Evolutionary conservation across 371 early-diverging fungal genomes (phyloP).

Genomic region (Dinochytrium kinnereticum): DNA sequence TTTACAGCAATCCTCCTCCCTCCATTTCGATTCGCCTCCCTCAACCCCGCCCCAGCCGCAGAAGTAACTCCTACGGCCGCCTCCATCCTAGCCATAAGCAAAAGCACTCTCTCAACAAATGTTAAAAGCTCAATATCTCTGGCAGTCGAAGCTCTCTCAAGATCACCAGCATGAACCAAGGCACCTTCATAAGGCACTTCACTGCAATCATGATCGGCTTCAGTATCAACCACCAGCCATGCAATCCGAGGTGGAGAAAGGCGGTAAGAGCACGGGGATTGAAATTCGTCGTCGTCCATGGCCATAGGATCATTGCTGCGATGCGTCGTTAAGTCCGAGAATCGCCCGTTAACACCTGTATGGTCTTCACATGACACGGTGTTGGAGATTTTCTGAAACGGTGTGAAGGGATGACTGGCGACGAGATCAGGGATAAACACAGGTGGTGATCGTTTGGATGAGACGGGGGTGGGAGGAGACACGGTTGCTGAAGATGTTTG

Average conservation of each 20-base stretch:
- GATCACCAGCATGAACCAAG: not conserved
- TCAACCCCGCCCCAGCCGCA: not conserved
- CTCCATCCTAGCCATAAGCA: constrained; percentile 12
- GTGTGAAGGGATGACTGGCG: not conserved
- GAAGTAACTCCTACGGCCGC: not conserved
- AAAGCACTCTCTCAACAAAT: not conserved
- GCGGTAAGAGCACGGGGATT: not conserved
- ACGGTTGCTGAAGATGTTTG: no score
- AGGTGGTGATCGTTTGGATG: constrained; percentile 1
- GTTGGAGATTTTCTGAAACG: not conserved
- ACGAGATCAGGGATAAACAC: constrained; percentile 7
- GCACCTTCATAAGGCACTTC: constrained; percentile 10
- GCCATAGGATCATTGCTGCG: no score
- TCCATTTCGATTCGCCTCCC: not conserved
- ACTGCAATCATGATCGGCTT: constrained; percentile 1
- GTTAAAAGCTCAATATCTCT: constrained; percentile 8
- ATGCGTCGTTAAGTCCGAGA: no score
- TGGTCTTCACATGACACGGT: not conserved
- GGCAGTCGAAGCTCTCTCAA: not conserved
- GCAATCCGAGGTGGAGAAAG: not conserved
- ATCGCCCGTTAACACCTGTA: not conserved
- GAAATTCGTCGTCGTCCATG: not conserved
- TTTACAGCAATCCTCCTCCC: constrained; percentile 4
- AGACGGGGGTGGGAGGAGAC: no score
- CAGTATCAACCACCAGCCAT: not conserved